Evolutionary conservation across 2,329 filamentous ascomycete genomes (phyloP).

Genomic region (Apiospora kogelbergensis): DNA sequence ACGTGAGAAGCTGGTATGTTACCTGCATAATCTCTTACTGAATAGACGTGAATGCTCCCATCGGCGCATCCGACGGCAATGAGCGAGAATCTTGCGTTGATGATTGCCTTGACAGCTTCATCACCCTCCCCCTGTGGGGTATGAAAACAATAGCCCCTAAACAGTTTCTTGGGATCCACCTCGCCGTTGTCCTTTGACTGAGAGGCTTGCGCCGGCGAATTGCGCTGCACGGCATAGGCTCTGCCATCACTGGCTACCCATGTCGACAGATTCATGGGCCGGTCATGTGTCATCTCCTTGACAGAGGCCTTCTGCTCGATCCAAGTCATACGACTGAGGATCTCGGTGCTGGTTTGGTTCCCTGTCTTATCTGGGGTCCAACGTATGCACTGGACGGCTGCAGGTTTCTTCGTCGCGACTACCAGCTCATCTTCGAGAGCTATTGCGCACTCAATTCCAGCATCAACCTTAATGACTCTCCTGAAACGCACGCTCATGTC

Average conservation of each 20-base stretch:
- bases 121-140: slow-evolving; percentile 59
- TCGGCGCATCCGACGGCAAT: slow-evolving; percentile 82
- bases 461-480: slow-evolving; percentile 98
- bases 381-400: slow-evolving; percentile 93
- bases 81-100: slow-evolving; percentile 93
- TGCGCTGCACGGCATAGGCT: slow-evolving; percentile 86
- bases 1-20: slow-evolving; percentile 87
- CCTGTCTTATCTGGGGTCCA: slow-evolving; percentile 85
- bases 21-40: slow-evolving; percentile 86
- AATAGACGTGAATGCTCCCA: slow-evolving; percentile 85
- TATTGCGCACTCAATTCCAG: slow-evolving; percentile 83
- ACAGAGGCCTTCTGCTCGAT: slow-evolving; percentile 75
- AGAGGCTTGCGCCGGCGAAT: slow-evolving; percentile 38
- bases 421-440: slow-evolving; percentile 91
- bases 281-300: slow-evolving; percentile 85
- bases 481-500: slow-evolving; percentile 91
- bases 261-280: slow-evolving; percentile 92
- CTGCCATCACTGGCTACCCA: slow-evolving; percentile 90
- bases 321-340: slow-evolving; percentile 85
- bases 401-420: slow-evolving; percentile 86
- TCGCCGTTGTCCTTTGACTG: slow-evolving; percentile 36
- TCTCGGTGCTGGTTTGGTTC: slow-evolving; percentile 85
- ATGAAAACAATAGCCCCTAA: slow-evolving; percentile 91
- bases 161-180: slow-evolving; percentile 65
- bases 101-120: slow-evolving; percentile 71